Evolutionary conservation across 1,139 yeast species (phyloP).

Genomic region (Pichia sp.): DNA sequence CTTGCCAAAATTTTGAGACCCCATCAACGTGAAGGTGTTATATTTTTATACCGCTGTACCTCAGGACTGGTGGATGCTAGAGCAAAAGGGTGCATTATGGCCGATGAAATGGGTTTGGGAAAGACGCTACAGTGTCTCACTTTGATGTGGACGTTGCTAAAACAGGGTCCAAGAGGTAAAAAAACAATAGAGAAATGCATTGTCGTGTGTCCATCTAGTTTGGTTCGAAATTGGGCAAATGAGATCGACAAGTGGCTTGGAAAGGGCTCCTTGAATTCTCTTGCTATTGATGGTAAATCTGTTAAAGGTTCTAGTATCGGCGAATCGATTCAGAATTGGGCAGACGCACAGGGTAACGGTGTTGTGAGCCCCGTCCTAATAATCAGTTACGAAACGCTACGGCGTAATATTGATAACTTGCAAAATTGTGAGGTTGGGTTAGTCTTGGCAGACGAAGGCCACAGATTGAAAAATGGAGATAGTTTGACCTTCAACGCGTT

Average conservation of each 20-base stretch:
- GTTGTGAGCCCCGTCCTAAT: slow-evolving; percentile 91
- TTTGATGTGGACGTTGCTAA: slow-evolving; percentile 86
- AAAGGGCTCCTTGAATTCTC: slow-evolving; percentile 78
- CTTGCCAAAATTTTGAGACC: slow-evolving; percentile 84
- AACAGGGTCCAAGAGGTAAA: slow-evolving; percentile 86
- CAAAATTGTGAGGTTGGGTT: slow-evolving; percentile 82
- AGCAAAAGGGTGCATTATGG: slow-evolving; percentile 98
- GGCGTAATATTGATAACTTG: slow-evolving; percentile 78
- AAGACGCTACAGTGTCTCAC: slow-evolving; percentile 92
- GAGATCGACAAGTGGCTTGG: slow-evolving; percentile 96
- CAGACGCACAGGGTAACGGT: slow-evolving; percentile 80
- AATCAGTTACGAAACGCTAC: slow-evolving; percentile 89
- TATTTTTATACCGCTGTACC: slow-evolving; percentile 83
- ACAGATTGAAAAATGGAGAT: slow-evolving; percentile 89
- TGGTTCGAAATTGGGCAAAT: slow-evolving; percentile 97
- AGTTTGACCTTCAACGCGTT: slow-evolving; percentile 88
- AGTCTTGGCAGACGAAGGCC: slow-evolving; percentile 94
- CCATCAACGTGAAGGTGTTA: slow-evolving; percentile 94
- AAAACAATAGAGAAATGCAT: slow-evolving; percentile 85
- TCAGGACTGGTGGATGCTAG: slow-evolving; percentile 81
- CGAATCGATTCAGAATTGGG: slow-evolving; percentile 76
- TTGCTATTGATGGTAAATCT: slow-evolving; percentile 88
- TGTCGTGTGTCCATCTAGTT: slow-evolving; percentile 92
- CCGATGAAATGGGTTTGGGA: slow-evolving; percentile 99
- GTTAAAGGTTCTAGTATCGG: slow-evolving; percentile 66